Conservation (phyloP, 169 alveolate species). For the Ophryocystis elektroscirrha region DNA sequence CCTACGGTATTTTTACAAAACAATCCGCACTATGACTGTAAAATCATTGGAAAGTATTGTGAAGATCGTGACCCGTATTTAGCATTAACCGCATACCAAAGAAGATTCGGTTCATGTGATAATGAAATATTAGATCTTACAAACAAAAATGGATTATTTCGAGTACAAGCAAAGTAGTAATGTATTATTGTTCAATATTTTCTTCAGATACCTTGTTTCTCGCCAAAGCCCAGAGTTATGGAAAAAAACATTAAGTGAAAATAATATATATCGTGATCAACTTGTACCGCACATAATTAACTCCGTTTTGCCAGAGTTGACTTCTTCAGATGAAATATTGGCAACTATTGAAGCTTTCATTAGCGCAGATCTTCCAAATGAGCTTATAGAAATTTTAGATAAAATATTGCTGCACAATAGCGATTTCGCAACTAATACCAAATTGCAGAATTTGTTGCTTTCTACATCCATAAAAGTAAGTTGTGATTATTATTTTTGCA, state of each 20-base stretch:
- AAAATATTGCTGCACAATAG: conserved; percentile 76
- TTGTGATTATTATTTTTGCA: not conserved
- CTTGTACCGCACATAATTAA: conserved; percentile 83
- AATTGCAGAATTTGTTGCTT: conserved; percentile 72
- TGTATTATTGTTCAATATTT: not conserved
- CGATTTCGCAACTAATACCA: conserved; percentile 79
- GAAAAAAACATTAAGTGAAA: conserved; percentile 66
- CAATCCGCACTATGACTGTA: conserved; percentile 82
- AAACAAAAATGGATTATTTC: conserved; percentile 77
- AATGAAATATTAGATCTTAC: conserved; percentile 78
- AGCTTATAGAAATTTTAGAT: conserved; percentile 74
- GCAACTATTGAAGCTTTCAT: conserved; percentile 91
- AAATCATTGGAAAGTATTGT: conserved; percentile 87
- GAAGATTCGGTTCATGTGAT: conserved; percentile 93
- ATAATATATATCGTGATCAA: conserved; percentile 66
- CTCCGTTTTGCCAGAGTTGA: conserved; percentile 80
- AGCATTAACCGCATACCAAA: conserved; percentile 89
- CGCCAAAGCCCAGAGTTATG: conserved; percentile 81
- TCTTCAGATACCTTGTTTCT: conserved; percentile 69
- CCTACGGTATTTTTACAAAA: conserved; percentile 82
- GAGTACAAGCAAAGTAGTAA: conserved; percentile 64
- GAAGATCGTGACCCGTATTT: conserved; percentile 97
- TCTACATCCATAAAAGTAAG: conserved; percentile 62
- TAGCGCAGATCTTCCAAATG: conserved; percentile 75
- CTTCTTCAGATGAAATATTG: conserved; percentile 76